Evolutionary conservation across 768 basidiomycete genomes (phyloP).

Genomic region (Punctularia strigosozonata): DNA sequence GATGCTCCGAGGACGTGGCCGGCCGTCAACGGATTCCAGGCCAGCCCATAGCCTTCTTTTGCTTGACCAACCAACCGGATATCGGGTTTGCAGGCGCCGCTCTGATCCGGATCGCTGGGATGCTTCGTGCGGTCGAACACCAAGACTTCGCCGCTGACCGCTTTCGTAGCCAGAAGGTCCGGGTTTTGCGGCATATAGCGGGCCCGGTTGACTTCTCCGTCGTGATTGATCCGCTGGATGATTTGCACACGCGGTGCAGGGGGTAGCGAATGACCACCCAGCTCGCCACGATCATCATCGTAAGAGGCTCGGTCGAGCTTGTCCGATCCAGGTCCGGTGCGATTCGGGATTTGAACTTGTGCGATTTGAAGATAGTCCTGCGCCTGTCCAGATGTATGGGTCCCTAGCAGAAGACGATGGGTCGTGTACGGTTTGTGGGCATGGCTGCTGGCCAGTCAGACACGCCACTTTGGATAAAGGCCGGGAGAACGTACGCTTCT

Average conservation of each 20-base stretch:
- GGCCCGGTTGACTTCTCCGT: constrained; percentile 91
- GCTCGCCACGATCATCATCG: constrained; percentile 87
- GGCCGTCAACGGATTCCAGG: constrained; percentile 78
- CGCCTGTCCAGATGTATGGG: constrained; percentile 91
- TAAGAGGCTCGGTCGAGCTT: constrained; percentile 73
- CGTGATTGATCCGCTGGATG: constrained; percentile 91
- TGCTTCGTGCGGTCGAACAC: constrained; percentile 98
- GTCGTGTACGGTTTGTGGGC: constrained; percentile 88
- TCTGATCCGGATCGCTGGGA: constrained; percentile 81
- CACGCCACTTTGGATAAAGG: constrained; percentile 1
- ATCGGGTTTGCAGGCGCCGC: constrained; percentile 71
- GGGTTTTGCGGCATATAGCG: constrained; percentile 99
- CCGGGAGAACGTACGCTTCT: constrained; percentile 59
- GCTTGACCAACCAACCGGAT: constrained; percentile 84
- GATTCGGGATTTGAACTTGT: constrained; percentile 85
- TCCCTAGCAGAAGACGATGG: constrained; percentile 91
- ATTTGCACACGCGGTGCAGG: constrained; percentile 81
- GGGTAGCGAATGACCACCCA: constrained; percentile 83
- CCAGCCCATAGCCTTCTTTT: constrained; percentile 93
- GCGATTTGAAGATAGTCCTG: constrained; percentile 96
- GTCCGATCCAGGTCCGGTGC: constrained; percentile 55
- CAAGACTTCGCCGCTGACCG: constrained; percentile 80
- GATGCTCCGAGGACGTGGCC: constrained; percentile 88
- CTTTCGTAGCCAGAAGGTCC: constrained; percentile 92
- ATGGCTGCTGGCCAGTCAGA: constrained; percentile 36